Conservation (phyloP, 306 rosid genomes). For the Quercus glauca region DNA sequence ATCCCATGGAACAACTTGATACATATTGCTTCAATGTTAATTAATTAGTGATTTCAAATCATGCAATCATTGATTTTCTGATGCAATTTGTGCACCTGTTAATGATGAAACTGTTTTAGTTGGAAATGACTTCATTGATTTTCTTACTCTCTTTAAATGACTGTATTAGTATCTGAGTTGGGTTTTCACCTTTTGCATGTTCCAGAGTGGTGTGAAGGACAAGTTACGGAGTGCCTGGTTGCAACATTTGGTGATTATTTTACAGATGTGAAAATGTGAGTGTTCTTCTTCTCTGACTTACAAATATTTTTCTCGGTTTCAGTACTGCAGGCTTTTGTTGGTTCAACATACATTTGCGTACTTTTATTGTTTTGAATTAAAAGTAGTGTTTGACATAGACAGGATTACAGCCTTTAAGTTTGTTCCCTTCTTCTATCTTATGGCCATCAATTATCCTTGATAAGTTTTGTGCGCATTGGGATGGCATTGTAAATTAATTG, state of each 20-base stretch:
- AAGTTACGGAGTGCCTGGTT: constrained; percentile 87
- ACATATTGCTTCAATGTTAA: constrained; percentile 2
- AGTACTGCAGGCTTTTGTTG: constrained; percentile 14
- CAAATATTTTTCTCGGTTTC: constrained; percentile 7
- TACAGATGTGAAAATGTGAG: constrained; percentile 91
- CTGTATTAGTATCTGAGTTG: constrained; percentile 10
- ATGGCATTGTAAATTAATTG: neutral
- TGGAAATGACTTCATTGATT: neutral
- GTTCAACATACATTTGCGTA: neutral
- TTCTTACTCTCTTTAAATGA: neutral
- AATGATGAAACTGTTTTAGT: neutral
- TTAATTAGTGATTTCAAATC: constrained; percentile 17
- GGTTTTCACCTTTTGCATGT: constrained; percentile 25
- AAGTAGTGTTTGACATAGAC: neutral
- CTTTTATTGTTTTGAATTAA: neutral
- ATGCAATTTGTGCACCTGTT: constrained; percentile 17
- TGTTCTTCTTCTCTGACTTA: constrained; percentile 1
- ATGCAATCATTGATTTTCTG: neutral
- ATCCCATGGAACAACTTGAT: constrained; percentile 1
- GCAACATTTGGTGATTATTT: constrained; percentile 96
- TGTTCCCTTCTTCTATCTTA: neutral
- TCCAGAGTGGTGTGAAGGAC: constrained; percentile 94
- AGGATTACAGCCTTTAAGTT: neutral
- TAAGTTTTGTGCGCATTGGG: neutral
- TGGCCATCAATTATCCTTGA: neutral